Evolutionary conservation across 2,329 filamentous ascomycete genomes (phyloP).

Genomic region (Epichloe sibirici): DNA sequence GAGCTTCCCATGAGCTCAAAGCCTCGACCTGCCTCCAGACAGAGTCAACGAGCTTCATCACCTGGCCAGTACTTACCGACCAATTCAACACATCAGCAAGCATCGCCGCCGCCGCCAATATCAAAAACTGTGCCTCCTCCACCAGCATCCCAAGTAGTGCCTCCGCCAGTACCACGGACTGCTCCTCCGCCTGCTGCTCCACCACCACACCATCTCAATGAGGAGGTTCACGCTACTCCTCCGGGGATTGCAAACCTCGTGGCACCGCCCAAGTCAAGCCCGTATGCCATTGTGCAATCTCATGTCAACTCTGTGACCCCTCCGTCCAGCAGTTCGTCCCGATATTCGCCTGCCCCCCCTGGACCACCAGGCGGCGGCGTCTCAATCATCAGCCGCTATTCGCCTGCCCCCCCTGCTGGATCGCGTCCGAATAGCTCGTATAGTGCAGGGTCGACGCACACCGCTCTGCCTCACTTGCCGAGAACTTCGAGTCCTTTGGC

Average conservation of each 20-base stretch:
- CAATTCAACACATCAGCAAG: background rate
- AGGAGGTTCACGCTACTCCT: constrained; percentile 9
- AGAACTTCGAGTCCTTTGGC: constrained; percentile 55
- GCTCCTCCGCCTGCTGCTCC: constrained; percentile 11
- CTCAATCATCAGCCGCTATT: constrained; percentile 38
- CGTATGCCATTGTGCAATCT: constrained; percentile 37
- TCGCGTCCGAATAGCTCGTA: constrained; percentile 32
- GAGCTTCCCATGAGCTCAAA: constrained; percentile 55
- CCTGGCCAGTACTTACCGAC: constrained; percentile 18
- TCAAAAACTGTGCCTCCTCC: constrained; percentile 16
- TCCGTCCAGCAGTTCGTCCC: constrained; percentile 24
- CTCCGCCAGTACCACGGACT: constrained; percentile 10
- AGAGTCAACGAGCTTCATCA: constrained; percentile 32
- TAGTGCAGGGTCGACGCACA: constrained; percentile 25
- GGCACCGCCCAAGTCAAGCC: constrained; percentile 38
- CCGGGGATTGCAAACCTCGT: constrained; percentile 33
- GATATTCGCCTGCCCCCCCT: constrained; percentile 52
- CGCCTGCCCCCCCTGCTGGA: constrained; percentile 28
- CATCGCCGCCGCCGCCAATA: constrained; percentile 15
- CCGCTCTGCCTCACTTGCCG: constrained; percentile 45
- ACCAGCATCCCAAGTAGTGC: constrained; percentile 8
- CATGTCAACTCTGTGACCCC: constrained; percentile 20
- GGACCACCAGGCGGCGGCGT: constrained; percentile 24
- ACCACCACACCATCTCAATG: constrained; percentile 9
- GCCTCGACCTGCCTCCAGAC: constrained; percentile 48